These are phyloP conservation scores for Aspergillus bridgeri DNA, from an alignment of 495 filamentous ascomycete genomes.

Conservation along the genomic window DNA sequence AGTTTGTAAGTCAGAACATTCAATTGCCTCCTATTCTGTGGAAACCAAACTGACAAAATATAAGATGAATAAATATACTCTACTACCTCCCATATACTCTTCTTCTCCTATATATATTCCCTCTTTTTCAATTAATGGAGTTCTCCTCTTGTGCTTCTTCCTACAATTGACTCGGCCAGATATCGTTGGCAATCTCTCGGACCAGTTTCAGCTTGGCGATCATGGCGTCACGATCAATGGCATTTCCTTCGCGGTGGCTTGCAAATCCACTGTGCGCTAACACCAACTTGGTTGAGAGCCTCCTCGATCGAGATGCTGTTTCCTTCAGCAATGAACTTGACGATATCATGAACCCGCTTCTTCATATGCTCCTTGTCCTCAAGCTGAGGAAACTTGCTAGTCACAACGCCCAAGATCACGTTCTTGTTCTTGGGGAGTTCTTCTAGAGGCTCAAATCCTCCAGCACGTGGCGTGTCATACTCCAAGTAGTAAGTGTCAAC, in stretches of 20 bases:
- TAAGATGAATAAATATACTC: background rate
- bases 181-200: constrained; percentile 64
- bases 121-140: too few relatives aligned
- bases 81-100: background rate
- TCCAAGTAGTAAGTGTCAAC: constrained; percentile 81
- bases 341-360: constrained; percentile 61
- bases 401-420: constrained; percentile 73
- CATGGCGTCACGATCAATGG: constrained; percentile 62
- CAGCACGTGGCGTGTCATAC: constrained; percentile 72
- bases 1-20: background rate
- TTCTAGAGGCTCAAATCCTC: constrained; percentile 75
- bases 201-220: constrained; percentile 66
- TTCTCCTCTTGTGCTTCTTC: too few relatives aligned
- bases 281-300: constrained; percentile 63
- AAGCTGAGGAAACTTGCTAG: constrained; percentile 67
- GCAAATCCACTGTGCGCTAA: constrained; percentile 82
- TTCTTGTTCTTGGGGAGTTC: constrained; percentile 69
- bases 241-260: constrained; percentile 66
- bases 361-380: constrained; percentile 75
- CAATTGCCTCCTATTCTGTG: background rate
- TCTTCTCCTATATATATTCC: background rate
- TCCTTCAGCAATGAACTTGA: constrained; percentile 68
- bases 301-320: constrained; percentile 58
- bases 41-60: background rate
- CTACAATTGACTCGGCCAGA: constrained; percentile 64